phyloP scores from a whole-genome alignment of 176 grass and related monocot species.

The Aegilops longissima region DNA sequence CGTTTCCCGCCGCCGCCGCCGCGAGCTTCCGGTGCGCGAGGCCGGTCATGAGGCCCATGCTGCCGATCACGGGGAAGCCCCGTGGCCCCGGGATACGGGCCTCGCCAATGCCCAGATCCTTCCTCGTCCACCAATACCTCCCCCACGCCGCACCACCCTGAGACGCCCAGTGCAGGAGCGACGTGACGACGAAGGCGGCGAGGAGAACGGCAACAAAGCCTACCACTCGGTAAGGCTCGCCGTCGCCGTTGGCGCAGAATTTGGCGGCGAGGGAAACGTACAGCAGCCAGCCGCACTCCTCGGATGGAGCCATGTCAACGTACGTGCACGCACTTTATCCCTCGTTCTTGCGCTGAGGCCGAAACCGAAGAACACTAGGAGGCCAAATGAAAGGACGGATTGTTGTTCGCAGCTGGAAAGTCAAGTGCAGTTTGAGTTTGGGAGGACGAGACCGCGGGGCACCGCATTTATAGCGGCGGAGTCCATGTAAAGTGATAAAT shows the following conservation, averaged over 20 bases:
- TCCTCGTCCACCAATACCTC: slow-evolving; percentile 49
- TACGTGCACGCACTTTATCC: background rate
- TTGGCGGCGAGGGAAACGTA: slow-evolving; percentile 63
- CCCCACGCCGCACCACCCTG: slow-evolving; percentile 83
- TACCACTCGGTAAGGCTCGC: slow-evolving; percentile 32
- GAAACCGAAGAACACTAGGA: slow-evolving; percentile 17
- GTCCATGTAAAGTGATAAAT: no score
- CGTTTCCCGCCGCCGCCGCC: background rate
- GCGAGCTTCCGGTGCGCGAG: slow-evolving; percentile 83
- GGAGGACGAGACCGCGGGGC: background rate
- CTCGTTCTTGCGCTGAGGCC: background rate
- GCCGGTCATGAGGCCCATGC: slow-evolving; percentile 69
- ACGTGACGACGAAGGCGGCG: slow-evolving; percentile 22
- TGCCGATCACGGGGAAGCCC: slow-evolving; percentile 58
- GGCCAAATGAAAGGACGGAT: background rate
- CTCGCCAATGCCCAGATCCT: background rate
- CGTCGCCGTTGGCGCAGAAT: slow-evolving; percentile 34
- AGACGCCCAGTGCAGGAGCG: slow-evolving; percentile 57
- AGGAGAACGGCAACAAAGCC: slow-evolving; percentile 4
- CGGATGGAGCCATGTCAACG: slow-evolving; percentile 40
- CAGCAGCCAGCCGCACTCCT: slow-evolving; percentile 51
- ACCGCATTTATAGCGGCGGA: slow-evolving; percentile 33
- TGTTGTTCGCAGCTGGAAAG: background rate
- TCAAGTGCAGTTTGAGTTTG: slow-evolving; percentile 5
- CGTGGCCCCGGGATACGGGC: slow-evolving; percentile 52